Base-by-base conservation (phyloP, 2,329 filamentous ascomycete species). In the Phyllosticta citriasiana region DNA sequence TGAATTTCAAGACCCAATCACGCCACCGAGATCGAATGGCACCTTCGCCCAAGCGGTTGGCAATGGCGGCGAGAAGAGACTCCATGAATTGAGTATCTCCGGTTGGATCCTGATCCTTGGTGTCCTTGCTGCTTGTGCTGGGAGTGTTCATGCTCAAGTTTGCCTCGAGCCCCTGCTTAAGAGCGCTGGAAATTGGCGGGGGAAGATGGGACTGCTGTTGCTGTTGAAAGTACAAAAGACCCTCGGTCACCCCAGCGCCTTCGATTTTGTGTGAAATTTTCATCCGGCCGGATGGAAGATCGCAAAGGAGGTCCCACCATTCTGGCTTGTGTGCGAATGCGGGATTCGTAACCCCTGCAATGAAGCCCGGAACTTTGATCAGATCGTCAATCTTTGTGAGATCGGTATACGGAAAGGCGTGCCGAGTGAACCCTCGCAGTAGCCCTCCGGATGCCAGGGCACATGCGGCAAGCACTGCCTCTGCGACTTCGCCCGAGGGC, bases 221-320 rank as follows among this genome's bases (percentile, higher is more conserved):
- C 69, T 94, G 89, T 70, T 96, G 89, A 74, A 97, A 97, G 72
- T 88, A 96, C 2, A 87, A 72, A 9, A 94, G 80, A 0, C 93
- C 93, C 68, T 99, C 94, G 0, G 91, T 97, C 3, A 88, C 75
- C 1, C 87, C 84, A 0, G 91, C 88, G 24, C 83, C 76, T 64
- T 97, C 93, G 65, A 97, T 92, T 67, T 86, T 87, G 72, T 84
- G 90, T 69, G 90, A 96, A 69, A 99, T 97, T 75, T 94, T 96
- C 80, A 99, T 91, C 53, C 92, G 86, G 9, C 94, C 94, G 1
- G 87, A 93, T 0, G 92, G 88, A 52, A 99, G 79, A 73, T 99
- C 94, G 73, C 94, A 99, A 12, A 99, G 81, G 9, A 99, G 77
- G 74, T 99, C 94, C 94, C 94, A 99, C 94, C 94, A 99, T 72